Evolutionary conservation across 352 stramenopile species (phyloP).

Genomic region (Bremia lactucae): DNA sequence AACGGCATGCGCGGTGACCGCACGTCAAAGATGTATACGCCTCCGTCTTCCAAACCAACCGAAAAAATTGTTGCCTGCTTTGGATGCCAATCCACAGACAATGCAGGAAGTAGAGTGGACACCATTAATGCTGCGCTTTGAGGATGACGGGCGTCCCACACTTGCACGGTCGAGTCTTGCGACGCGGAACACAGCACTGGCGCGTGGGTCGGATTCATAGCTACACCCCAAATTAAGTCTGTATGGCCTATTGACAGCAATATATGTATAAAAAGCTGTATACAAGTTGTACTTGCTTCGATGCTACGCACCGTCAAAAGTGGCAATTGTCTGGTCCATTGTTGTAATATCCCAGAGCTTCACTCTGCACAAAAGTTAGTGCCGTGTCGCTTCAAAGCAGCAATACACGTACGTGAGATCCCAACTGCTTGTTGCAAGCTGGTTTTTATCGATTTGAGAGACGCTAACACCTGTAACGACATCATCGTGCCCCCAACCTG

Average conservation of each 20-base stretch:
- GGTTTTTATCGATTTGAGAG: slow-evolving; percentile 33
- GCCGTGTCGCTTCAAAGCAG: background rate
- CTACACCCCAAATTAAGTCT: slow-evolving; percentile 65
- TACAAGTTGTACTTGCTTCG: background rate
- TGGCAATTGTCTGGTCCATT: slow-evolving; percentile 37
- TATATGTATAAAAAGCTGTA: background rate
- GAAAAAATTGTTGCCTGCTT: slow-evolving; percentile 41
- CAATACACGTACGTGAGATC: slow-evolving; percentile 43
- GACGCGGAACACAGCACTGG: slow-evolving; percentile 45
- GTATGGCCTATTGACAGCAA: slow-evolving; percentile 34
- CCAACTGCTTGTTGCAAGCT: slow-evolving; percentile 51
- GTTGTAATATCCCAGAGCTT: slow-evolving; percentile 63
- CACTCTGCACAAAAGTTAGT: slow-evolving; percentile 27
- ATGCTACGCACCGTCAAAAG: slow-evolving; percentile 32
- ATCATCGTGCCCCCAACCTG: slow-evolving; percentile 52
- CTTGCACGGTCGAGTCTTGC: slow-evolving; percentile 55
- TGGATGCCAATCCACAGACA: slow-evolving; percentile 67
- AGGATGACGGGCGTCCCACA: slow-evolving; percentile 63
- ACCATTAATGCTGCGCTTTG: slow-evolving; percentile 29
- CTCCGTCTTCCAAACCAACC: slow-evolving; percentile 53
- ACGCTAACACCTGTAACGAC: slow-evolving; percentile 44
- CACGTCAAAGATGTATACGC: slow-evolving; percentile 57
- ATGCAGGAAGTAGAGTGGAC: slow-evolving; percentile 28
- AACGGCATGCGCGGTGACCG: slow-evolving; percentile 36
- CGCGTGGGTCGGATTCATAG: slow-evolving; percentile 30